Conservation (phyloP, 768 basidiomycete species). For the Udeniomyces megalosporus region DNA sequence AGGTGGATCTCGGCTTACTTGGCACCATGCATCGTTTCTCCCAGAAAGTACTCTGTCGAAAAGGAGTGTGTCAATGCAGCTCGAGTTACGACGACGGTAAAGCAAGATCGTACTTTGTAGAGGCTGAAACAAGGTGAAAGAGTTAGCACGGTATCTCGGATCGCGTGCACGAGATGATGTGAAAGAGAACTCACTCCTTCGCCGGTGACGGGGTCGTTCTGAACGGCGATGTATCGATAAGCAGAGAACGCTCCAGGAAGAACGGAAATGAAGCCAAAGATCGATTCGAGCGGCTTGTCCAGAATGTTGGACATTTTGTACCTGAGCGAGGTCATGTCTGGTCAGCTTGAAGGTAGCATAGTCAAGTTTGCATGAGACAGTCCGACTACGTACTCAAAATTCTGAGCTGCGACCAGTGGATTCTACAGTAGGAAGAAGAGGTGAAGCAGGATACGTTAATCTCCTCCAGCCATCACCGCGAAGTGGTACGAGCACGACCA, state of each 20-base stretch:
- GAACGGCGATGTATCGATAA: slow-evolving; percentile 61
- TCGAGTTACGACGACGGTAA: neutral
- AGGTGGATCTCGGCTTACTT: slow-evolving; percentile 21
- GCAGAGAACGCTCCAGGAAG: slow-evolving; percentile 16
- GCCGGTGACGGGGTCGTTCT: slow-evolving; percentile 30
- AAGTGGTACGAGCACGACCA: neutral
- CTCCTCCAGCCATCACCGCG: too few species aligned
- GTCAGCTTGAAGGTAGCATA: too few species aligned
- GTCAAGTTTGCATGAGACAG: too few species aligned
- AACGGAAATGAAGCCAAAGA: slow-evolving; percentile 43
- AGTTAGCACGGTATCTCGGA: slow-evolving; percentile 64
- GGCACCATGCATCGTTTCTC: slow-evolving; percentile 62
- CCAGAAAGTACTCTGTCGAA: slow-evolving; percentile 72
- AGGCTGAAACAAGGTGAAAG: slow-evolving; percentile 46
- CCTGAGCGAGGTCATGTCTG: neutral
- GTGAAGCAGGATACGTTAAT: neutral
- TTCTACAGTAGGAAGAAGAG: neutral
- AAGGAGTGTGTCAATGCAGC: slow-evolving; percentile 36
- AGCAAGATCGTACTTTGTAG: neutral
- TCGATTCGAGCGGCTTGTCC: slow-evolving; percentile 37
- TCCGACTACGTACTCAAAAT: slow-evolving; percentile 17
- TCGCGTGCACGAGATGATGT: neutral
- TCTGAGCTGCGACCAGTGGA: slow-evolving; percentile 15
- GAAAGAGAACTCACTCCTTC: slow-evolving; percentile 7
- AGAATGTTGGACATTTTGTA: slow-evolving; percentile 54